Evolutionary conservation across 805 yeast species (phyloP).

Genomic region (Lipomyces starkeyi): DNA sequence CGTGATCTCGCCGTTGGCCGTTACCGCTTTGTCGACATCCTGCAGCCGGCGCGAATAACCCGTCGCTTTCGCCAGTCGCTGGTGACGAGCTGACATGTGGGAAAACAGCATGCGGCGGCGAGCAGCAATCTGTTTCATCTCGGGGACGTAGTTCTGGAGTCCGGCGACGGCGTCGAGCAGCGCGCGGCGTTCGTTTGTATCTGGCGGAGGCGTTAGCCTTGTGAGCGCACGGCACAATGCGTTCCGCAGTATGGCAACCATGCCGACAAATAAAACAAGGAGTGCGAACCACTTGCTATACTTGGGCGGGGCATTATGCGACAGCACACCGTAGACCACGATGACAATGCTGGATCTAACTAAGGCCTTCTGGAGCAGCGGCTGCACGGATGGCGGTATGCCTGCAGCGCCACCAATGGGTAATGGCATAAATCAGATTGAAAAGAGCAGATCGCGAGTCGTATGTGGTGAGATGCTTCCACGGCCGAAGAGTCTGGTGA

Average conservation of each 20-base stretch:
- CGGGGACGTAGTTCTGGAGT: slow-evolving; percentile 36
- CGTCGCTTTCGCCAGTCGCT: slow-evolving; percentile 56
- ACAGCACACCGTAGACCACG: slow-evolving; percentile 17
- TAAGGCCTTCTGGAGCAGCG: slow-evolving; percentile 5
- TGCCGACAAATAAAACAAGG: slow-evolving; percentile 17
- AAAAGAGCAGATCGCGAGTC: not conserved
- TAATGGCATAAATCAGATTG: not conserved
- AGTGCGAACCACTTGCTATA: slow-evolving; percentile 24
- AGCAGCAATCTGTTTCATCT: slow-evolving; percentile 26
- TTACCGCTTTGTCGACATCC: slow-evolving; percentile 55
- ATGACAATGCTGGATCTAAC: slow-evolving; percentile 19
- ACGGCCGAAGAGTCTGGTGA: not conserved
- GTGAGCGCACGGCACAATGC: slow-evolving; percentile 16
- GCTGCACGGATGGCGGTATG: slow-evolving; percentile 10
- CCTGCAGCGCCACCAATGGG: not conserved
- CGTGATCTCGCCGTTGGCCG: slow-evolving; percentile 56
- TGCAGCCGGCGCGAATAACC: slow-evolving; percentile 63
- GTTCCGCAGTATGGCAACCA: slow-evolving; percentile 20
- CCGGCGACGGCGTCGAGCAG: slow-evolving; percentile 39
- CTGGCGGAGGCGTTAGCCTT: slow-evolving; percentile 20
- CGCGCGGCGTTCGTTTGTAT: slow-evolving; percentile 27
- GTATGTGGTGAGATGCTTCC: not conserved
- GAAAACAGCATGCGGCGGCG: slow-evolving; percentile 41
- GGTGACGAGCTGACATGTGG: slow-evolving; percentile 60
- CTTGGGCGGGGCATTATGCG: slow-evolving; percentile 19